Percentiles rank a stretch among this genome's conserved stretches.
Evolutionary conservation across 768 basidiomycete genomes (phyloP).

Genomic region (Tulasnella sp.): DNA sequence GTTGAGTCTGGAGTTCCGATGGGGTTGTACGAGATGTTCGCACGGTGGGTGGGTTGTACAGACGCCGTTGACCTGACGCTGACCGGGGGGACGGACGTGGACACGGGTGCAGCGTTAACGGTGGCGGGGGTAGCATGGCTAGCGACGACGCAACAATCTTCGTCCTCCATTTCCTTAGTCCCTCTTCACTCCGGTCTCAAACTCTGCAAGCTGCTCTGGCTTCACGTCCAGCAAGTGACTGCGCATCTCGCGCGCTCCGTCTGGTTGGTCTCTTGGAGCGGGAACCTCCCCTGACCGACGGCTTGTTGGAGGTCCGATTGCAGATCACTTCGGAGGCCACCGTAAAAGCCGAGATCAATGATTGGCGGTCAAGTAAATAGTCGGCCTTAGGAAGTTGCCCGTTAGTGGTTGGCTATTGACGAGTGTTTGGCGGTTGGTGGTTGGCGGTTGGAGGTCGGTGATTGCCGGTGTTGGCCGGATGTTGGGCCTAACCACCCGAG

Average conservation of each 20-base stretch:
- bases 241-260: conserved; percentile 96
- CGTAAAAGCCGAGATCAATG: no score
- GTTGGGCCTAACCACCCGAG: no score
- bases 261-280: conserved; percentile 87
- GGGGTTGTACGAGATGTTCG: background rate
- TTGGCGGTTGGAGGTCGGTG: no score
- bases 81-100: conserved; percentile 13
- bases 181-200: conserved; percentile 44
- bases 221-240: conserved; percentile 64
- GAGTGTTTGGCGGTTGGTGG: no score
- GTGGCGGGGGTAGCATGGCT: conserved; percentile 21
- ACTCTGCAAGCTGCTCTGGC: conserved; percentile 45
- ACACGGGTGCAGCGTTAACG: background rate
- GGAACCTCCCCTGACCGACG: conserved; percentile 86
- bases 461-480: no score
- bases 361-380: no score
- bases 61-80: background rate
- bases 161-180: conserved; percentile 42
- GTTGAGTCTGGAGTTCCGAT: conserved; percentile 27
- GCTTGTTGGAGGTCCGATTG: no score
- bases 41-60: conserved; percentile 8
- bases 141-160: conserved; percentile 1
- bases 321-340: no score
- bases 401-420: no score
- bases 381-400: no score